Evolutionary conservation across 2,329 filamentous ascomycete genomes (phyloP).

Genomic region (Penicillium frequentans): DNA sequence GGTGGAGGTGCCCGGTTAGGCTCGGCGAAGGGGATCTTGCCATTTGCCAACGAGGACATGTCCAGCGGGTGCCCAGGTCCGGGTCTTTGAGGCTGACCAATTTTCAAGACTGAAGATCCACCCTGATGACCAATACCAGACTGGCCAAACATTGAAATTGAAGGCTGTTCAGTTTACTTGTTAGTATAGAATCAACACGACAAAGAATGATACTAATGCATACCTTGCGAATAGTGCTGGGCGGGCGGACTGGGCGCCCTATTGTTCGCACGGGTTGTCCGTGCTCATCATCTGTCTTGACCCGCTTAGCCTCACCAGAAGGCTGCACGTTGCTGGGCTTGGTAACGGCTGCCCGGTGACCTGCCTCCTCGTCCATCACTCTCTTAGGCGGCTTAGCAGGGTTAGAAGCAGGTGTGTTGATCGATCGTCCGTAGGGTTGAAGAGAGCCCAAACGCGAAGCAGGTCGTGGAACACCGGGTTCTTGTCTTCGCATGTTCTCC

Average conservation of each 20-base stretch:
- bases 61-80: constrained; percentile 67
- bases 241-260: constrained; percentile 82
- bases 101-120: constrained; percentile 38
- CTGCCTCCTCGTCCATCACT: constrained; percentile 63
- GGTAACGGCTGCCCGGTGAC: constrained; percentile 40
- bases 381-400: constrained; percentile 75
- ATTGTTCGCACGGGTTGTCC: constrained; percentile 68
- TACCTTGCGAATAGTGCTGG: constrained; percentile 67
- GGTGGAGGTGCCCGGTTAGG: constrained; percentile 56
- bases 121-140: constrained; percentile 32
- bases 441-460: constrained; percentile 47
- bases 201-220: constrained; percentile 19
- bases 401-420: constrained; percentile 63
- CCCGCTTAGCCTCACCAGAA: constrained; percentile 73
- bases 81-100: constrained; percentile 56
- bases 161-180: constrained; percentile 34
- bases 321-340: constrained; percentile 56
- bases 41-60: constrained; percentile 84
- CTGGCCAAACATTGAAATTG: constrained; percentile 44
- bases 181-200: not conserved
- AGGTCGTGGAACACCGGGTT: constrained; percentile 51
- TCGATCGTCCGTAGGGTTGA: constrained; percentile 61
- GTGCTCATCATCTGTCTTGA: constrained; percentile 73
- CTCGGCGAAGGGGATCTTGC: constrained; percentile 85
- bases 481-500: constrained; percentile 47